Evolutionary conservation across 805 yeast species (phyloP).

Genomic region (Pichia nanzhaoensis): DNA sequence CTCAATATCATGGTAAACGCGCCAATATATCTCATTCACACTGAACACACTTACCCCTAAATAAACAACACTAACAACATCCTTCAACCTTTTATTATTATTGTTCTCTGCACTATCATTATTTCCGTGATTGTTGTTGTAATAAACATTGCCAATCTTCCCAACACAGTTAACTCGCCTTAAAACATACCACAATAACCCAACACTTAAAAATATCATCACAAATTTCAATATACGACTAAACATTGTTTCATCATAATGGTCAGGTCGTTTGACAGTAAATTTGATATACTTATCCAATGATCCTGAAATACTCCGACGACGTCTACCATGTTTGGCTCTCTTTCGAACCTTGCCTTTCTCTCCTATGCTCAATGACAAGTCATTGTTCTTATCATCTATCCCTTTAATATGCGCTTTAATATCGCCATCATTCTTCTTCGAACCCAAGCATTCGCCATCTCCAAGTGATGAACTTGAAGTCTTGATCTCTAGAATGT

Average conservation of each 20-base stretch:
- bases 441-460: background rate
- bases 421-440: background rate
- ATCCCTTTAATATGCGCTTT: slow-evolving; percentile 3
- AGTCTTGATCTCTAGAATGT: slow-evolving; percentile 24
- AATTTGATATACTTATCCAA: slow-evolving; percentile 16
- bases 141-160: slow-evolving; percentile 1
- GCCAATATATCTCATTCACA: slow-evolving; percentile 19
- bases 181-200: slow-evolving; percentile 10
- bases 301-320: background rate
- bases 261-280: slow-evolving; percentile 9
- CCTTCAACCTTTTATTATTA: background rate
- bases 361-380: background rate
- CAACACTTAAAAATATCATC: slow-evolving; percentile 4
- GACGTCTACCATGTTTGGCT: too few relatives aligned
- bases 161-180: slow-evolving; percentile 12
- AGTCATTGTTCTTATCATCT: background rate
- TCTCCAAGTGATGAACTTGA: slow-evolving; percentile 10
- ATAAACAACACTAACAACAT: slow-evolving; percentile 9
- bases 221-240: slow-evolving; percentile 3
- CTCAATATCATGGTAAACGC: slow-evolving; percentile 31
- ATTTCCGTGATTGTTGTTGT: too few relatives aligned
- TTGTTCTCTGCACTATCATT: too few relatives aligned
- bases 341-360: too few relatives aligned
- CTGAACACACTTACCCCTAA: slow-evolving; percentile 15
- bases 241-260: background rate